Evolutionary conservation across 1,139 yeast genomes (phyloP).

Genomic region (Kluyveromyces sp.): DNA sequence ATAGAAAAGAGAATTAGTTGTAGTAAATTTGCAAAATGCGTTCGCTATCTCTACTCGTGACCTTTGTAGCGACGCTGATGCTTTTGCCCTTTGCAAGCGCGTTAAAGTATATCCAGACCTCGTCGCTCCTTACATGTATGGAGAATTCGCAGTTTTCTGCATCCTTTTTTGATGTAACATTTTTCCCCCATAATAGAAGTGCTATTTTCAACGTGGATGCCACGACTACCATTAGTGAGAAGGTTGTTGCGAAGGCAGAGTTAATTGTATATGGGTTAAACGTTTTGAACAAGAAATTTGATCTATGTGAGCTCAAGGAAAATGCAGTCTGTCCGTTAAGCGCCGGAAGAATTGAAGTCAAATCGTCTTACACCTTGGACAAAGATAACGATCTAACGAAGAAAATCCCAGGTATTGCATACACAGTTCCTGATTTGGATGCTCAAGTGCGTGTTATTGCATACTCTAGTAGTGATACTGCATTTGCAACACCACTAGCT

Average conservation of each 20-base stretch:
- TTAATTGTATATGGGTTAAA: slow-evolving; percentile 82
- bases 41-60: neutral
- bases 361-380: slow-evolving; percentile 43
- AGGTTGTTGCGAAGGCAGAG: slow-evolving; percentile 58
- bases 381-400: slow-evolving; percentile 34
- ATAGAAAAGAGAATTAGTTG: no score
- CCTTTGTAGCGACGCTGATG: neutral
- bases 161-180: slow-evolving; percentile 70
- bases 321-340: slow-evolving; percentile 71
- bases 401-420: slow-evolving; percentile 74
- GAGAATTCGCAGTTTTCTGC: slow-evolving; percentile 83
- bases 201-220: slow-evolving; percentile 68
- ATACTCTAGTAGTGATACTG: slow-evolving; percentile 40
- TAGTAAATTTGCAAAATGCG: neutral
- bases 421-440: slow-evolving; percentile 87
- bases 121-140: slow-evolving; percentile 91
- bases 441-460: slow-evolving; percentile 78
- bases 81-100: neutral
- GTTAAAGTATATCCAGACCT: slow-evolving; percentile 33
- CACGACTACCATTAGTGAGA: slow-evolving; percentile 68
- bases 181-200: slow-evolving; percentile 55
- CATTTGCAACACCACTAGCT: slow-evolving; percentile 47
- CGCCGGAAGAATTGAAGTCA: slow-evolving; percentile 78
- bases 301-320: slow-evolving; percentile 55
- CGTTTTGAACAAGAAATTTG: slow-evolving; percentile 45